A percentile compares a stretch with the other conserved stretches of the same genome.
Conservation (phyloP, 208 protist genomes). For the Acanthamoeba triangularis region DNA sequence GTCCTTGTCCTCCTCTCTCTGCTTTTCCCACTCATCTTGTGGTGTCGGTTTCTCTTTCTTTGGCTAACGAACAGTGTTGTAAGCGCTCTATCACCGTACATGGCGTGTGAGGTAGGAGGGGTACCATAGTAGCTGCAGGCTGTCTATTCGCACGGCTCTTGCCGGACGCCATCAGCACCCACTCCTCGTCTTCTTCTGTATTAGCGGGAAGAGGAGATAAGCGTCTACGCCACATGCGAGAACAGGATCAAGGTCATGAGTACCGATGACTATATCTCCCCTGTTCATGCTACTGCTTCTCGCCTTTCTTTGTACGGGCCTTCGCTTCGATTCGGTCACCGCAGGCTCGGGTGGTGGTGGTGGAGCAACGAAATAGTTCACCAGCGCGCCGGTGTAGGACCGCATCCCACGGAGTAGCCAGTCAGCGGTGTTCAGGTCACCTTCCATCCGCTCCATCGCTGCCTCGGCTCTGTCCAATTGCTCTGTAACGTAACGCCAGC, state of each 20-base stretch:
- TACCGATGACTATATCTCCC: conserved; percentile 5
- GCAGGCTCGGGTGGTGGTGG: not conserved
- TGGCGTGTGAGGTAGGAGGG: not conserved
- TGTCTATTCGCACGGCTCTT: not conserved
- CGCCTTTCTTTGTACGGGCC: not conserved
- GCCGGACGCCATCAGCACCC: conserved; percentile 4
- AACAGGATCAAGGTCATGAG: not conserved
- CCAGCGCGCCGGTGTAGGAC: conserved; percentile 38
- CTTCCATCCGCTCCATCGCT: conserved; percentile 8
- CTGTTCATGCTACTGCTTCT: not conserved
- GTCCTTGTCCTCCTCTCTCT: not conserved
- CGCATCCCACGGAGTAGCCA: conserved; percentile 40
- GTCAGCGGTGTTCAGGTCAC: conserved; percentile 10
- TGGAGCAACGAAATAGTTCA: conserved; percentile 21
- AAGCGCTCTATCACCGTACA: not conserved
- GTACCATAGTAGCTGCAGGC: not conserved
- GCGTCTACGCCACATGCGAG: not conserved
- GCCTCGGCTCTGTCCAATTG: conserved; percentile 11
- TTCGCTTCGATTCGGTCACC: not conserved
- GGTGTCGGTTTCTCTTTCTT: not conserved
- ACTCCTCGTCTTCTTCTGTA: conserved; percentile 38
- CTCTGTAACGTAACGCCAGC: not conserved
- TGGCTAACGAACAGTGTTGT: too few relatives aligned
- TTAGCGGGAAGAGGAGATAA: too few relatives aligned
- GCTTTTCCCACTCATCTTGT: conserved; percentile 47